Base-by-base conservation (phyloP, 164 flowering plant genomes). In the Cinnamomum micranthum region DNA sequence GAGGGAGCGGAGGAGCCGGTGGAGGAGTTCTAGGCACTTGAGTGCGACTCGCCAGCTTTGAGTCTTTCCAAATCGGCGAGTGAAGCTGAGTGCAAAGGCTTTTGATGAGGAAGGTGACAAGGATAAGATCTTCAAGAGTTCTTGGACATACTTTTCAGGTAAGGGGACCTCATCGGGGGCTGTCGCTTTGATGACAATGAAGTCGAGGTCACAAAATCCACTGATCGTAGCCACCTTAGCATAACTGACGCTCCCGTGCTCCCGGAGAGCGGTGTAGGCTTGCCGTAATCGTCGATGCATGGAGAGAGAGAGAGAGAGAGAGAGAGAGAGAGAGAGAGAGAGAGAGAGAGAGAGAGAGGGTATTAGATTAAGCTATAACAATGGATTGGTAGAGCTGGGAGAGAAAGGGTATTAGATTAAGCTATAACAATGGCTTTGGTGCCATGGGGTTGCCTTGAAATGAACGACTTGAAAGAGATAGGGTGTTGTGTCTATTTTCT, bases 11-110 rank as follows among this genome's bases (percentile, higher is more conserved):
- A 88, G 84, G 31, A 88, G 77, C 1, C 91, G 85, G 66, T 91
- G 95, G 72, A 91, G 85, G 77, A 91, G 91, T 27, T 84, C 63
- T 0, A 91, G 76, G 73, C 90, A 91, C 77, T 91, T 89, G 63
- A 91, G 80, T 1, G 91, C 91, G 47, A 89, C 95, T 17, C 88
- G 78, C 92, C 92, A 91, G 71, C 81, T 78, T 2, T 58, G 78
- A 3, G 95, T 88, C 24, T 71, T 80, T 47, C 81, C 79, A 41
- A 91, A 87, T 2, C 92, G 85, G 52, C 86, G 84, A 22, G 85
- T 74, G 76, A 91, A 89, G 78, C 87, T 65, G 6, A 83, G 75
- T 0, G 85, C 73, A 69, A 91, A 89, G 3, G 84, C 75, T 0
- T 80, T 76, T 52, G 78, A 71, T 7, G 89, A 85, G 6, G 88